Conservation (phyloP, 2,329 filamentous ascomycete genomes). For the Beauveria sp. region DNA sequence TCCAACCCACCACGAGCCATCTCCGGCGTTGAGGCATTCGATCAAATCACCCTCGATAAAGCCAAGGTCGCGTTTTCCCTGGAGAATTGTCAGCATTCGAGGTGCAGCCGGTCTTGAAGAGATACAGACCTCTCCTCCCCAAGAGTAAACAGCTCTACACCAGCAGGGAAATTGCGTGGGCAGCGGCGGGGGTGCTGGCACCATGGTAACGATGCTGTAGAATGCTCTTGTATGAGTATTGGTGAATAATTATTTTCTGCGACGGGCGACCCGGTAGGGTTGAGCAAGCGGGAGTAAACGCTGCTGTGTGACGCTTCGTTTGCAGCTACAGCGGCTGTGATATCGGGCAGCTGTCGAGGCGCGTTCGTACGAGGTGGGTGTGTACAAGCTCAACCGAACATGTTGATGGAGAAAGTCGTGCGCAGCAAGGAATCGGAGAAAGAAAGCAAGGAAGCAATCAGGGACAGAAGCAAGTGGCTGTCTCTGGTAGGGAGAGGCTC, state of each 20-base stretch:
- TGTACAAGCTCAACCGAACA: conserved; percentile 4
- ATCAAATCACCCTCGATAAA: conserved; percentile 98
- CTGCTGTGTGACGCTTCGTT: background rate
- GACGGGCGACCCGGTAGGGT: background rate
- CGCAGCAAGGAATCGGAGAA: background rate
- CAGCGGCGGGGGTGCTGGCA: conserved; percentile 49
- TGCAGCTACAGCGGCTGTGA: background rate
- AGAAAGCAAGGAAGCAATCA: background rate
- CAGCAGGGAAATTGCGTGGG: conserved; percentile 82
- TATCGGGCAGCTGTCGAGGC: background rate
- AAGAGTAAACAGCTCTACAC: conserved; percentile 86
- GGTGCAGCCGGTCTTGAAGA: too few species aligned
- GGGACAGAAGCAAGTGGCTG: conserved; percentile 2
- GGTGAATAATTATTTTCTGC: background rate
- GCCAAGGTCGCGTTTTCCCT: conserved; percentile 87
- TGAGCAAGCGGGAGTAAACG: background rate
- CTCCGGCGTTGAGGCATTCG: conserved; percentile 94
- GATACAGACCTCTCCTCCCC: conserved; percentile 68
- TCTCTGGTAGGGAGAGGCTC: background rate
- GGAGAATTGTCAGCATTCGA: conserved; percentile 6
- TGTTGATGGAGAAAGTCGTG: conserved; percentile 8
- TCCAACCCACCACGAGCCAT: conserved; percentile 98
- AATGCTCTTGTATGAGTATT: background rate
- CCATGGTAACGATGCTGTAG: conserved; percentile 32
- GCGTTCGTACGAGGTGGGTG: background rate